Conservation (phyloP, 768 basidiomycete genomes). For the Russula griseocarnosa region DNA sequence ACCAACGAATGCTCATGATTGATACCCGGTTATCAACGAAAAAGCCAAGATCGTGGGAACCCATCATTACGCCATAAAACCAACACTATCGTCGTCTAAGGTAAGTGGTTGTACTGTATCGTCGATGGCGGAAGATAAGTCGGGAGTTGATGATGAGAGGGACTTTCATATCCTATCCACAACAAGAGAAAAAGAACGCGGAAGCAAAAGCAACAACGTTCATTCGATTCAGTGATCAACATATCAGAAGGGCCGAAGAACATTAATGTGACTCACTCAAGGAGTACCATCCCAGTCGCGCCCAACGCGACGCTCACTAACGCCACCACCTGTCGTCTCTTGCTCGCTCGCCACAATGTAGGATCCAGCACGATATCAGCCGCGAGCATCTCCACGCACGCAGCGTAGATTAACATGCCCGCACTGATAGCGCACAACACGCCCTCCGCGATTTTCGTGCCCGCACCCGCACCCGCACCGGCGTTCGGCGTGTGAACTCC, state of each 20-base stretch:
- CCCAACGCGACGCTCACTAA: slow-evolving; percentile 59
- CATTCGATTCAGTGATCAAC: not conserved
- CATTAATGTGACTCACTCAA: slow-evolving; percentile 37
- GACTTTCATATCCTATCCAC: not conserved
- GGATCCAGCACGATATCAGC: slow-evolving; percentile 81
- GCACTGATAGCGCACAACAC: slow-evolving; percentile 79
- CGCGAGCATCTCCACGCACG: slow-evolving; percentile 83
- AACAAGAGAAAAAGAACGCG: not conserved
- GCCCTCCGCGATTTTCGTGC: slow-evolving; percentile 59
- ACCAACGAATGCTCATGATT: not conserved
- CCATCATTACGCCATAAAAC: not conserved
- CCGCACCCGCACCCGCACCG: slow-evolving; percentile 37
- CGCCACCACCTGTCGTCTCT: slow-evolving; percentile 49
- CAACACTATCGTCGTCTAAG: not conserved
- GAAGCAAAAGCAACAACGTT: not conserved
- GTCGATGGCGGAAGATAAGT: not conserved
- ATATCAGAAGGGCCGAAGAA: not conserved
- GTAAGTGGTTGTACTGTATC: not conserved
- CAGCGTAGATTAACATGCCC: slow-evolving; percentile 79
- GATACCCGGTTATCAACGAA: not conserved
- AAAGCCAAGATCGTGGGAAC: not conserved
- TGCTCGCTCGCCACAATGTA: slow-evolving; percentile 41
- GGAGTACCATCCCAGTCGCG: slow-evolving; percentile 57
- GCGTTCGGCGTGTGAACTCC: not conserved
- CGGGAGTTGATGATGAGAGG: not conserved